Percentiles rank a stretch among this genome's conserved stretches.
Conservation (phyloP, 768 basidiomycete species). For the Lentinus brumalis region DNA sequence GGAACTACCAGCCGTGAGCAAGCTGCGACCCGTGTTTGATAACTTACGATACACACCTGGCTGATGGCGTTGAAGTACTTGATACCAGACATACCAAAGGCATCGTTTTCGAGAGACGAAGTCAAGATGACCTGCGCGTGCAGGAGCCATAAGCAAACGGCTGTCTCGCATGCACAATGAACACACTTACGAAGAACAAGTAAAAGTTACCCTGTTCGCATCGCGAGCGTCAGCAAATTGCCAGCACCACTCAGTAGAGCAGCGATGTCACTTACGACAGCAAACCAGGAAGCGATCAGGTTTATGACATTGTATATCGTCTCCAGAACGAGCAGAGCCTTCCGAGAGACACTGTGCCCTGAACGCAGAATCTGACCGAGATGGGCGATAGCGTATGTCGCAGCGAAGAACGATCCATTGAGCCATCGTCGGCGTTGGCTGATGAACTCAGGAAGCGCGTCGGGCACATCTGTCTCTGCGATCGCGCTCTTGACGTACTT, state of each 20-base stretch:
- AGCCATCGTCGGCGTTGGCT: conserved; percentile 88
- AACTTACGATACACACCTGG: conserved; percentile 50
- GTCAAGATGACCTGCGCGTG: conserved; percentile 75
- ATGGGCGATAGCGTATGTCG: conserved; percentile 91
- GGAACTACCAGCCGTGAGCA: conserved; percentile 50
- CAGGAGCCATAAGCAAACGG: not conserved
- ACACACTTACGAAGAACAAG: conserved; percentile 78
- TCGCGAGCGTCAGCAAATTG: not conserved
- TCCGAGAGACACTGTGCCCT: conserved; percentile 79
- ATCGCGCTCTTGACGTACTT: conserved; percentile 95
- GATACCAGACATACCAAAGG: conserved; percentile 65
- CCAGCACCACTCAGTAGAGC: not conserved
- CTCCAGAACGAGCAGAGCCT: conserved; percentile 74
- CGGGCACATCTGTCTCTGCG: conserved; percentile 94
- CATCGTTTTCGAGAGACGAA: conserved; percentile 77
- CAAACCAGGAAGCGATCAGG: conserved; percentile 92
- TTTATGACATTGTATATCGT: conserved; percentile 87
- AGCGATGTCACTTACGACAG: conserved; percentile 57
- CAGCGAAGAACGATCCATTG: conserved; percentile 93
- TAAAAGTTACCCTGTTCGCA: conserved; percentile 84
- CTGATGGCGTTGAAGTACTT: conserved; percentile 72
- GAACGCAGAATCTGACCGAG: conserved; percentile 76
- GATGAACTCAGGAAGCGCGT: conserved; percentile 91
- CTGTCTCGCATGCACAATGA: not conserved
- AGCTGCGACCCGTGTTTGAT: not conserved